Base-by-base conservation (phyloP, 1,139 yeast species). In the Candida sanyaensis region DNA sequence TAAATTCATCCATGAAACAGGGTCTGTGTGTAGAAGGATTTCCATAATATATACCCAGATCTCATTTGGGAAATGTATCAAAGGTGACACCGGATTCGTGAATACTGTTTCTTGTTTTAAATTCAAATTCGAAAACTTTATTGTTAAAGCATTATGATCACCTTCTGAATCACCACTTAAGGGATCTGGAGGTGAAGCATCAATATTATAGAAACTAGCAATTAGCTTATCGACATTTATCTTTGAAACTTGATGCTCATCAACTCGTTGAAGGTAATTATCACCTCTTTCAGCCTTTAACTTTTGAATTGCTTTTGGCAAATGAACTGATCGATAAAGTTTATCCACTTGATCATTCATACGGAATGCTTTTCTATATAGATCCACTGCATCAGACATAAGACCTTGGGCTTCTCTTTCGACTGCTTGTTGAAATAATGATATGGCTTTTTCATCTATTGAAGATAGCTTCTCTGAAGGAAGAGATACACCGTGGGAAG, bases 341-440 rank as follows among this genome's bases (percentile, higher is more conserved):
- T 77, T 68, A 59, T 91, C 97, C 5, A 90, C 91, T 46, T 76
- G 77, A 5, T 81, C 86, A 62, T 87, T 82, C 30, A 83, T 54
- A 63, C 76, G 83, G 62, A 84, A 80, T 0, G 97, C 96, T 52
- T 77, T 76, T 50, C 96, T 72, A 66, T 91, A 91, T 52, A 70
- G 76, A 39, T 74, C 79, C 33, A 89, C 83, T 0, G 97, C 97
- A 59, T 90, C 97, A 4, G 88, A 77, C 80, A 91, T 77, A 50
- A 82, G 73, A 0, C 97, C 97, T 45, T 75, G 79, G 28, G 80
- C 70, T 65, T 91, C 97, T 57, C 83, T 84, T 46, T 78, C 83
- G 0, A 85, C 81, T 1, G 92, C 97, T 46, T 71, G 66, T 57
- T 87, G 92, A 69, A 88, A 90, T 27, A 79, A 64, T 27, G 70